These are phyloP conservation scores for Fusarium protoensiforme DNA, from an alignment of 2,329 filamentous ascomycete genomes.

Conservation along the genomic window DNA sequence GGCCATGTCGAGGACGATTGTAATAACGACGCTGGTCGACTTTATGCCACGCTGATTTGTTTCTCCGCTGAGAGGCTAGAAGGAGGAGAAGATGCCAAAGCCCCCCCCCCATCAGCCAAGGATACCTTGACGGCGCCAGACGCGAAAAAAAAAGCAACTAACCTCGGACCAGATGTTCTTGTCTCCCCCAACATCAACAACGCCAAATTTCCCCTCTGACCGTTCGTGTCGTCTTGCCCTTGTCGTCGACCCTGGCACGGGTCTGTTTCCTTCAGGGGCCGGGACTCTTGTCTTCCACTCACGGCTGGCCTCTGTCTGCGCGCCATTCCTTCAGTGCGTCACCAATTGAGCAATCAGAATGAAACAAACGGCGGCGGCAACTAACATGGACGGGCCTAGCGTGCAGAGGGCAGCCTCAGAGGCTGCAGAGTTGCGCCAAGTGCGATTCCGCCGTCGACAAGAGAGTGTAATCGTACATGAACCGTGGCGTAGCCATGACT, in stretches of 20 bases:
- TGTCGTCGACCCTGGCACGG: slow-evolving; percentile 14
- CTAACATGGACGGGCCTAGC: slow-evolving; percentile 18
- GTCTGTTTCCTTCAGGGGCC: slow-evolving; percentile 29
- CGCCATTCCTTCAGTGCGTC: slow-evolving; percentile 26
- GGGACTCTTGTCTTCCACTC: slow-evolving; percentile 23
- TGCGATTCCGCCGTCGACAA: neutral
- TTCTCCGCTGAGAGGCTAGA: neutral
- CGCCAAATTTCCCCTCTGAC: neutral
- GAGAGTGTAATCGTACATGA: slow-evolving; percentile 20
- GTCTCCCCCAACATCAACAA: slow-evolving; percentile 15
- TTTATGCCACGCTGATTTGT: neutral
- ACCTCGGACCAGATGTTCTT: slow-evolving; percentile 1
- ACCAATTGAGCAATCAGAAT: slow-evolving; percentile 39
- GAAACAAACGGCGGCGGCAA: slow-evolving; percentile 38
- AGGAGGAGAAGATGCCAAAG: neutral
- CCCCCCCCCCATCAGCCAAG: neutral
- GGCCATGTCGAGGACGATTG: slow-evolving; percentile 22
- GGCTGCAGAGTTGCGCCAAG: neutral
- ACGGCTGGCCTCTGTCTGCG: slow-evolving; percentile 26
- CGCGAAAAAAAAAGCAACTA: slow-evolving; percentile 28
- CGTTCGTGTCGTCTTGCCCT: slow-evolving; percentile 2
- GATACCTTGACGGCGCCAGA: neutral
- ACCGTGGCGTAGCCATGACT: slow-evolving; percentile 30
- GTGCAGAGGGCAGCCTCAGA: neutral
- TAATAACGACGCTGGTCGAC: neutral